Conservation (phyloP, 192 early-diverging fungal genomes). For the Spizellomyces punctatus region DNA sequence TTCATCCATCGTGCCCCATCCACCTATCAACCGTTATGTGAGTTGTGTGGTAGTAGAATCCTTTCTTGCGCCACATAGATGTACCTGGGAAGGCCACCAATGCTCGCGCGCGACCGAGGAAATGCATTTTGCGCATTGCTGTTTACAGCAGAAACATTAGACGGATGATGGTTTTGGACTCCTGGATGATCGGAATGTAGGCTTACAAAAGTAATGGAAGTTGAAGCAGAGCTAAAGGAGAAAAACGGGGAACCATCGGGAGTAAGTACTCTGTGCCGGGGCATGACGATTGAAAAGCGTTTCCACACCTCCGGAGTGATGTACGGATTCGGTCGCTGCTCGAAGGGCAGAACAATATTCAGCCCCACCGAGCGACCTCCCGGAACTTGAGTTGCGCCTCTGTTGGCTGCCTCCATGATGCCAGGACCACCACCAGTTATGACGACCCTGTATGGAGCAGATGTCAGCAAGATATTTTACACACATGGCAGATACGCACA, state of each 20-base stretch:
- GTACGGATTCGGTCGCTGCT: conserved; percentile 42
- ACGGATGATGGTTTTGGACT: too few species aligned
- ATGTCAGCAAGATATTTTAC: conserved; percentile 11
- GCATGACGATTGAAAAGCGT: not conserved
- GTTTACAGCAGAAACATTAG: not conserved
- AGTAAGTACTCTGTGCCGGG: not conserved
- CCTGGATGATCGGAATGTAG: not conserved
- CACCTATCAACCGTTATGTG: conserved; percentile 6
- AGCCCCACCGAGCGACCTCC: conserved; percentile 32
- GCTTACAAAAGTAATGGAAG: conserved; percentile 39
- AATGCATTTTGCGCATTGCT: conserved; percentile 47
- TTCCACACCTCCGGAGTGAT: conserved; percentile 34
- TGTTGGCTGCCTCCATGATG: conserved; percentile 42
- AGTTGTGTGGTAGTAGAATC: not conserved
- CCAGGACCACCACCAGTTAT: conserved; percentile 46
- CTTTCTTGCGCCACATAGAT: not conserved
- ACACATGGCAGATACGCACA: not conserved
- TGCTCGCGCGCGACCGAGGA: conserved; percentile 35
- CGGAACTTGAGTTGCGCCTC: conserved; percentile 31
- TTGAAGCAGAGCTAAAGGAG: conserved; percentile 33
- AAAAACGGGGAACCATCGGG: not conserved
- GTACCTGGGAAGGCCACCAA: conserved; percentile 39
- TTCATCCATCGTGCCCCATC: conserved; percentile 45
- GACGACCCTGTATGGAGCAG: conserved; percentile 10
- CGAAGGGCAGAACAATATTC: conserved; percentile 43